These are phyloP conservation scores for Thraustochytrium striatum DNA, from an alignment of 352 stramenopile genomes.

Conservation along the genomic window DNA sequence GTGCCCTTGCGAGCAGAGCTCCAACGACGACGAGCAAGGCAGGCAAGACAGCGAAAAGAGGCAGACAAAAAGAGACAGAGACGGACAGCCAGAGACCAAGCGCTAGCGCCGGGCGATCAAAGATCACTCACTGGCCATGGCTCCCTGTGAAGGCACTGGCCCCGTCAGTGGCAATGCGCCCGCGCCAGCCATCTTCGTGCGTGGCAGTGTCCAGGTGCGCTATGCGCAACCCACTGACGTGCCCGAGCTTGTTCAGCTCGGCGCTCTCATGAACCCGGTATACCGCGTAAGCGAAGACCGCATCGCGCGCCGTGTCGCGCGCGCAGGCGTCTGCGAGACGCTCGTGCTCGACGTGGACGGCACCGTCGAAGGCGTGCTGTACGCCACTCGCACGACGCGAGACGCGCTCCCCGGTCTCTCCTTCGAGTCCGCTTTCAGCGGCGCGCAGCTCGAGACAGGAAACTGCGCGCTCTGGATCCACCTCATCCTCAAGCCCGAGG, in stretches of 20 bases:
- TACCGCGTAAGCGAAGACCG: background rate
- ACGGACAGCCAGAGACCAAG: no score
- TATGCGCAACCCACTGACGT: background rate
- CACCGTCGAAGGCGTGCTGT: background rate
- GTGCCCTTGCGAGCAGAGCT: no score
- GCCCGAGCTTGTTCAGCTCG: background rate
- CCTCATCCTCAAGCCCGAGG: conserved; percentile 2
- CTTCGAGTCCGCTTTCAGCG: background rate
- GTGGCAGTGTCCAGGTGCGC: background rate
- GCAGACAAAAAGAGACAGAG: no score
- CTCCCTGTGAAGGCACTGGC: no score
- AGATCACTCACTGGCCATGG: no score
- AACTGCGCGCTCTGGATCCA: conserved; percentile 28
- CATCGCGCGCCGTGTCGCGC: background rate
- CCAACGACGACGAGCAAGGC: no score
- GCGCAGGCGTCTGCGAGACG: background rate
- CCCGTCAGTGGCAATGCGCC: no score
- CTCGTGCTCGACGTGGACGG: background rate
- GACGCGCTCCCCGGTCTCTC: background rate
- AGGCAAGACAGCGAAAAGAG: no score
- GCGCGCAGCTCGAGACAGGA: background rate
- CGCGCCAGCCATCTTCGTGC: no score
- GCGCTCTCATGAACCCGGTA: background rate
- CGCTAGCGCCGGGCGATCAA: no score
- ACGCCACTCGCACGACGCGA: background rate